A percentile compares a stretch with the other conserved stretches of the same genome.
These are phyloP conservation scores for Penicillium paradoxum DNA, from an alignment of 495 filamentous ascomycete genomes.

Conservation along the genomic window DNA sequence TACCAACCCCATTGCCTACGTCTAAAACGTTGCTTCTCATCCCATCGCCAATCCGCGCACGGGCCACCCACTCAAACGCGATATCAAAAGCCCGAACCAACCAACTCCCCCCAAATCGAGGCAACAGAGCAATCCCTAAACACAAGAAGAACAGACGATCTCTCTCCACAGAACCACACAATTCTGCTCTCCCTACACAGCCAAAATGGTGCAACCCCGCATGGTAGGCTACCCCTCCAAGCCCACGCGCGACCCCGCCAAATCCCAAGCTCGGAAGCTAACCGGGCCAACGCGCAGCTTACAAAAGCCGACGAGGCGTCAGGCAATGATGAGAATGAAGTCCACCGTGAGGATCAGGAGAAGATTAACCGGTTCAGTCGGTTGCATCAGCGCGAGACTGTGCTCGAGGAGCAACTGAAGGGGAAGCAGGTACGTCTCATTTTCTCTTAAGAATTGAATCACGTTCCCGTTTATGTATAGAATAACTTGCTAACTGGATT, in stretches of 20 bases:
- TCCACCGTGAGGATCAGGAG: slow-evolving; percentile 94
- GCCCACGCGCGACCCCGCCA: slow-evolving; percentile 3
- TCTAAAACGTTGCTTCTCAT: too few relatives aligned
- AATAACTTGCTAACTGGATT: not conserved
- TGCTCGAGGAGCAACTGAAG: slow-evolving; percentile 76
- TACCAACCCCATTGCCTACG: too few relatives aligned
- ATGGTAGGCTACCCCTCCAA: slow-evolving; percentile 29
- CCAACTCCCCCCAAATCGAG: slow-evolving; percentile 3
- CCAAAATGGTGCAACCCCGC: slow-evolving; percentile 41
- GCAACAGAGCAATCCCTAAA: not conserved
- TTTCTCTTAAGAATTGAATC: not conserved
- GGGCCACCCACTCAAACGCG: slow-evolving; percentile 19
- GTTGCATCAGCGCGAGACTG: slow-evolving; percentile 77
- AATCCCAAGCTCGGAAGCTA: slow-evolving; percentile 3
- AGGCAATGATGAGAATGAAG: slow-evolving; percentile 74
- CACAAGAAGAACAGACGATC: not conserved
- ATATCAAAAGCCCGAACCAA: slow-evolving; percentile 5
- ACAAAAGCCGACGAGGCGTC: slow-evolving; percentile 80
- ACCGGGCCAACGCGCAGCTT: slow-evolving; percentile 51
- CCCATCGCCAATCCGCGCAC: slow-evolving; percentile 10
- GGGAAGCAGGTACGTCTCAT: slow-evolving; percentile 62
- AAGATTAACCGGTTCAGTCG: slow-evolving; percentile 98
- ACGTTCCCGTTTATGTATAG: not conserved
- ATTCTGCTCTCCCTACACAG: not conserved
- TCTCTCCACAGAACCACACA: not conserved